These are phyloP conservation scores for Andrographis paniculata DNA, from an alignment of 305 asterid species.

Conservation along the genomic window DNA sequence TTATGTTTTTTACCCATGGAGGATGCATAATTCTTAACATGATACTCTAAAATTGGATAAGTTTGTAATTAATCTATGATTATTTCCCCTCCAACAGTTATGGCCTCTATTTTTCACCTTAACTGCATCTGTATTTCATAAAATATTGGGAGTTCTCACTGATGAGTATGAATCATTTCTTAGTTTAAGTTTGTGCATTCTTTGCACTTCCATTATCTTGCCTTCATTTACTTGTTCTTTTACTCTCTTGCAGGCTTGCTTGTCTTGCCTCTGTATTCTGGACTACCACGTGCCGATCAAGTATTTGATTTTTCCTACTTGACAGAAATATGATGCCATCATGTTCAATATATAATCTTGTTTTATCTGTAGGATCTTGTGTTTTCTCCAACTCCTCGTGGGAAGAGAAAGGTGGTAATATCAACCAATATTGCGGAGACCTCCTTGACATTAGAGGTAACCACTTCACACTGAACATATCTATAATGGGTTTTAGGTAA, in stretches of 20 bases:
- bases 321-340: conserved; percentile 10
- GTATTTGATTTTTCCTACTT: conserved; percentile 26
- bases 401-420: conserved; percentile 88
- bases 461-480: conserved; percentile 10
- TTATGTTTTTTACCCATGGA: background rate
- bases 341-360: conserved; percentile 14
- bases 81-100: conserved; percentile 7
- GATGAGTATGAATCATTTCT: conserved; percentile 4
- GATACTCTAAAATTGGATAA: conserved; percentile 7
- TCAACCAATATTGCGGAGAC: conserved; percentile 99
- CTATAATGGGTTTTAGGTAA: conserved; percentile 5
- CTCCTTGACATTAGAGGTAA: conserved; percentile 94
- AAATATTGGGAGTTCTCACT: background rate
- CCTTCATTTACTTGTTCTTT: conserved; percentile 8
- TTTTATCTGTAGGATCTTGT: conserved; percentile 58
- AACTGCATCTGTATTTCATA: background rate
- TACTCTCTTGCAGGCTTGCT: conserved; percentile 54
- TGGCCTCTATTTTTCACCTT: background rate
- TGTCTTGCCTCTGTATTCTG: conserved; percentile 83
- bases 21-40: background rate
- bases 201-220: conserved; percentile 4
- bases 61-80: background rate
- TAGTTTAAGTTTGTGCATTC: conserved; percentile 9
- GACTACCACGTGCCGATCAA: conserved; percentile 87
- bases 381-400: conserved; percentile 91